Evolutionary conservation across 805 yeast species (phyloP), one percentile per base, ranked within the genome.

Genomic region (Lipomyces oligophaga): DNA sequence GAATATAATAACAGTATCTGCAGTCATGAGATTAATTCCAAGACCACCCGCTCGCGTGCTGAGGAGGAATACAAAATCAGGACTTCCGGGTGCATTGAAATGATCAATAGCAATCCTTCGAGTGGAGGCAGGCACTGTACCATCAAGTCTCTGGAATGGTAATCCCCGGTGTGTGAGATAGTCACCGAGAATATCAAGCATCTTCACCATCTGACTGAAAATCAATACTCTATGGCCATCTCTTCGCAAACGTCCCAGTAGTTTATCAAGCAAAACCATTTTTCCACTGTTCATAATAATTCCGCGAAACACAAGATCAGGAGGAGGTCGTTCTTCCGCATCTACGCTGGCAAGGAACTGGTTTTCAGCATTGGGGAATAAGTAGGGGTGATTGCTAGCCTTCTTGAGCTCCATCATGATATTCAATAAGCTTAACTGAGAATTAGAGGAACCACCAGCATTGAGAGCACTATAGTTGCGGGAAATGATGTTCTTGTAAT

Each of bases 11-110:
- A 93, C 99, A 5, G 99, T 93, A 63, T 93, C 99, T 3, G 99
- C 99, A 4, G 98, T 93, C 98, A 93, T 93, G 64, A 93, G 74
- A 65, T 93, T 93, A 64, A 93, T 93, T 68, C 99, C 99, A 52
- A 93, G 74, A 44, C 99, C 99, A 72, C 99, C 99, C 11, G 99
- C 99, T 71, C 99, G 79, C 0, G 99, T 93, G 20, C 95, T 83
- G 42, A 93, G 71, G 61, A 93, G 67, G 55, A 93, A 93, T 1
- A 81, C 94, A 63, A 89, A 90, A 65, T 93, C 98, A 45, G 81
- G 83, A 3, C 96, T 86, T 39, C 79, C 96, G 1, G 90, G 93
- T 0, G 96, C 87, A 67, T 93, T 93, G 72, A 84, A 93, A 65
- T 93, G 98, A 63, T 93, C 98, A 60, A 93, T 93, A 2, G 97